Conservation (phyloP, 2,329 filamentous ascomycete genomes). For the Podosphaera fusca region DNA sequence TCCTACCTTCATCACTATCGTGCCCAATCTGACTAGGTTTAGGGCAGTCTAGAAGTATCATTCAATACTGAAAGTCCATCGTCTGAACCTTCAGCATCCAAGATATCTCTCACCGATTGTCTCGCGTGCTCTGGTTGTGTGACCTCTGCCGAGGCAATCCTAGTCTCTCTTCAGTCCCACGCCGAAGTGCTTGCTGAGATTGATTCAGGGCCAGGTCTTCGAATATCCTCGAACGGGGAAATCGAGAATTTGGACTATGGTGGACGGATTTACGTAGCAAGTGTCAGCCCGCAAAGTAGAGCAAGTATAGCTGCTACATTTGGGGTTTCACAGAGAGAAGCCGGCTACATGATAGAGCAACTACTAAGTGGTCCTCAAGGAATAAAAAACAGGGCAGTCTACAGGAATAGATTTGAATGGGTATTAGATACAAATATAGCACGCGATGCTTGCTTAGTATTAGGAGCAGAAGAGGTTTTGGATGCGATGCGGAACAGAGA, state of each 20-base stretch:
- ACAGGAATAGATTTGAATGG: constrained; percentile 65
- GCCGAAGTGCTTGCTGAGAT: constrained; percentile 69
- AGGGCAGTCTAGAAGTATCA: constrained; percentile 52
- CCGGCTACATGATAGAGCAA: constrained; percentile 62
- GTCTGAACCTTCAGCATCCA: constrained; percentile 38
- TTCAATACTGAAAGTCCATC: constrained; percentile 42
- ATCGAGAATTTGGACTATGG: constrained; percentile 31
- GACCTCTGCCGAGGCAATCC: constrained; percentile 89
- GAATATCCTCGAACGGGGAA: constrained; percentile 10
- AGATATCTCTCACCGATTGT: constrained; percentile 92
- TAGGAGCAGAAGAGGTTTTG: constrained; percentile 51
- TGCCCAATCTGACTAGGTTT: background rate
- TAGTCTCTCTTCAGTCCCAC: constrained; percentile 86
- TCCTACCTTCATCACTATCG: background rate
- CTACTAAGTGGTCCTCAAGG: constrained; percentile 50
- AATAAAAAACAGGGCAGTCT: constrained; percentile 43
- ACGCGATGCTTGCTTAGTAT: constrained; percentile 60
- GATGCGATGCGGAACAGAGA: constrained; percentile 12
- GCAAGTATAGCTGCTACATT: constrained; percentile 76
- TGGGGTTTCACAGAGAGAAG: constrained; percentile 47
- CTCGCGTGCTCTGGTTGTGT: constrained; percentile 95
- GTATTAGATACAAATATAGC: constrained; percentile 74
- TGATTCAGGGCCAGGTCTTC: constrained; percentile 35
- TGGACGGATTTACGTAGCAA: constrained; percentile 70
- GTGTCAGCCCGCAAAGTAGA: constrained; percentile 73